Evolutionary conservation across 1,284 basidiomycete species (phyloP).

Genomic region (Prillingera fragicola): DNA sequence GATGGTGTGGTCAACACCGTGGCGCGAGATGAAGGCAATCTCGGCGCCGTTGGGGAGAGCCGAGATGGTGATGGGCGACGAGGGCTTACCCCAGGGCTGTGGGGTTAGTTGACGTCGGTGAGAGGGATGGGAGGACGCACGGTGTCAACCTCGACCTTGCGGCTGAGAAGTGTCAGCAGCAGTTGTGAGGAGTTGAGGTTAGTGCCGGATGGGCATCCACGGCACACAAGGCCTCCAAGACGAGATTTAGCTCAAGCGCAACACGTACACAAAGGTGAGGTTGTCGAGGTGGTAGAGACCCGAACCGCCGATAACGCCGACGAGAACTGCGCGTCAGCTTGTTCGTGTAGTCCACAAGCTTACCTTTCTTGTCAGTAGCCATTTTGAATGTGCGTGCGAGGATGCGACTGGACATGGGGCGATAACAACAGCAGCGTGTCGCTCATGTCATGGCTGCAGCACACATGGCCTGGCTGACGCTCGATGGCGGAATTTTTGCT

Average conservation of each 20-base stretch:
- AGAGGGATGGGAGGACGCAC: conserved; percentile 23
- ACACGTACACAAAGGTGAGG: conserved; percentile 63
- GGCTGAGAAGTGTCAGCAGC: conserved; percentile 49
- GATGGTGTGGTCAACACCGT: conserved; percentile 69
- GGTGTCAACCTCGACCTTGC: conserved; percentile 53
- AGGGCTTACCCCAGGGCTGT: conserved; percentile 93
- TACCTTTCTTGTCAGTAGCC: conserved; percentile 6
- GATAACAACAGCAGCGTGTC: too few species aligned
- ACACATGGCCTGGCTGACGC: too few species aligned
- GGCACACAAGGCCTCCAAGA: not conserved
- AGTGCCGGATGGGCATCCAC: conserved; percentile 4
- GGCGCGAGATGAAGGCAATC: conserved; percentile 88
- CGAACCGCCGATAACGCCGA: conserved; percentile 79
- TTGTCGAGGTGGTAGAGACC: conserved; percentile 86
- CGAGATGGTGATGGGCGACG: conserved; percentile 84
- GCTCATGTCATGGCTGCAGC: too few species aligned
- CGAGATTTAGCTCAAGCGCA: not conserved
- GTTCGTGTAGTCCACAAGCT: not conserved
- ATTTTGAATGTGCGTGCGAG: too few species aligned
- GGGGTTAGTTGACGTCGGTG: conserved; percentile 6
- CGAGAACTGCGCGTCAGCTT: conserved; percentile 54
- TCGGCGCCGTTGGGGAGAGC: conserved; percentile 68
- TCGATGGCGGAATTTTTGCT: conserved; percentile 7
- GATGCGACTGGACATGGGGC: too few species aligned
- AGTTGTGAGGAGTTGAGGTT: too few species aligned